Evolutionary conservation across 2,329 filamentous ascomycete species (phyloP).

Genomic region (Fusarium pseudonygamai): DNA sequence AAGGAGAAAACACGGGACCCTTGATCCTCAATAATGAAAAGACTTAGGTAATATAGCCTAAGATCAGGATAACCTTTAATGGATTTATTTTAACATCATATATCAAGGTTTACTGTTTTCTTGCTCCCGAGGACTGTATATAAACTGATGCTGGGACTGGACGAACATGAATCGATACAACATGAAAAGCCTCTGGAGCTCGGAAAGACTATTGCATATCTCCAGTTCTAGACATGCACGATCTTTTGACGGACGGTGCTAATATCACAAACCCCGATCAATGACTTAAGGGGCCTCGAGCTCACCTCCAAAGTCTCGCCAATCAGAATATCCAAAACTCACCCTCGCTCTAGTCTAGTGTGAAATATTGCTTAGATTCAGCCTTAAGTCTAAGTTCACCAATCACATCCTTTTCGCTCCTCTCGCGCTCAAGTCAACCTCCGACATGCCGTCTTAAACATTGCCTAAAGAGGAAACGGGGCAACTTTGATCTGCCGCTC

Average conservation of each 20-base stretch:
- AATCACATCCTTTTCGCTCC: conserved; percentile 18
- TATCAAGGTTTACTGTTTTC: too few relatives aligned
- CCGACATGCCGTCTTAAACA: conserved; percentile 29
- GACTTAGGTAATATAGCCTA: too few relatives aligned
- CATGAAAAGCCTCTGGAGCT: neutral
- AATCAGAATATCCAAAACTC: neutral
- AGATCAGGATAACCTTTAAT: too few relatives aligned
- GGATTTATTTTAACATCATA: too few relatives aligned
- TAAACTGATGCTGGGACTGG: neutral
- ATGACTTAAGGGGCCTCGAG: neutral
- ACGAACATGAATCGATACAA: neutral
- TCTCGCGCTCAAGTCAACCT: conserved; percentile 38
- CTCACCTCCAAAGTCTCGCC: neutral
- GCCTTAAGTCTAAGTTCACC: neutral
- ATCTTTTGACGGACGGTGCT: neutral
- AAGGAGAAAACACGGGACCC: too few relatives aligned
- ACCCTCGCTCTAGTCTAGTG: neutral
- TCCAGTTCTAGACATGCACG: neutral
- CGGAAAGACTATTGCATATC: neutral
- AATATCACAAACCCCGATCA: neutral
- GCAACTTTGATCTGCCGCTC: conserved; percentile 6
- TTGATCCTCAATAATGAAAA: too few relatives aligned
- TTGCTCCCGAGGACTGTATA: too few relatives aligned
- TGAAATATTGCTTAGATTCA: neutral
- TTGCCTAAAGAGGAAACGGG: conserved; percentile 31